Base-by-base conservation (phyloP, 805 yeast species). In the Starmera amethionina region DNA sequence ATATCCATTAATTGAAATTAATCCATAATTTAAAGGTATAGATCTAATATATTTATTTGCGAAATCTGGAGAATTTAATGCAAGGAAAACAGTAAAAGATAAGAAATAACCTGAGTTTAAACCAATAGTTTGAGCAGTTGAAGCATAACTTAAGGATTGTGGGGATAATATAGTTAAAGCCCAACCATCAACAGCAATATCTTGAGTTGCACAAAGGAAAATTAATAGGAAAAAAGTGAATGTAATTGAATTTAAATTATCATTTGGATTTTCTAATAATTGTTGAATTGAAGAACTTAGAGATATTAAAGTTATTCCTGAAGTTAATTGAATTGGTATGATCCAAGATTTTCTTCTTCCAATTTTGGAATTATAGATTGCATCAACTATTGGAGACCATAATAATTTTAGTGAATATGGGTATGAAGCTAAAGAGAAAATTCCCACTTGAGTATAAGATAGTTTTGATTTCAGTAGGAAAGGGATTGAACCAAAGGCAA, bases 111-210 rank as follows among this genome's bases (percentile, higher is more conserved):
- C 98, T 3, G 90, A 72, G 63, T 93, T 93, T 45, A 93, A 70
- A 0, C 98, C 98, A 36, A 93, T 77, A 0, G 98, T 93, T 62
- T 93, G 98, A 0, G 98, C 98, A 0, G 98, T 93, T 5, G 96
- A 85, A 0, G 98, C 97, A 64, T 78, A 93, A 14, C 94, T 79
- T 45, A 93, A 67, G 12, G 94, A 82, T 25, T 75, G 75, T 22
- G 79, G 78, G 14, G 89, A 77, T 39, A 93, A 67, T 32, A 90
- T 77, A 2, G 96, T 93, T 54, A 93, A 65, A 0, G 97, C 97
- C 98, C 98, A 93, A 10, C 98, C 97, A 63, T 93, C 98, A 18
- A 93, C 98, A 0, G 98, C 97, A 41, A 93, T 93, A 58, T 93
- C 98, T 60, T 93, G 98, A 0, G 98, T 90, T 1, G 97, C 97